Percentiles rank a stretch among this genome's conserved stretches.
phyloP scores from a whole-genome alignment of 108 stramenopile genomes.

The Cyclotella cryptica region DNA sequence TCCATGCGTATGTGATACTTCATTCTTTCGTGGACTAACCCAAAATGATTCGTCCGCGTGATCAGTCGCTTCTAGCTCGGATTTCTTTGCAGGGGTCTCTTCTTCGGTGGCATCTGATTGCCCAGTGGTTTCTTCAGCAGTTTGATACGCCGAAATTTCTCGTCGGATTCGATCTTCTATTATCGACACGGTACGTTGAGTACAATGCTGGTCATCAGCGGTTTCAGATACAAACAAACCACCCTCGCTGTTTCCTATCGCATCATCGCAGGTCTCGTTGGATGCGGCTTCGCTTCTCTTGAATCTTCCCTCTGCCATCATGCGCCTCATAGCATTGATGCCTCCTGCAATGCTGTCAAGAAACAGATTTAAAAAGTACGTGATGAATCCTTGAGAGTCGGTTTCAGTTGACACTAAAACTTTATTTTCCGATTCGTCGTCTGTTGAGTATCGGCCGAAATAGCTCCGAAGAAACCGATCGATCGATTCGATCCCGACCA shows the following conservation, averaged over 20 bases:
- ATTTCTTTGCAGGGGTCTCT: neutral
- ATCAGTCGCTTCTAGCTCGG: neutral
- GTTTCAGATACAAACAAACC: slow-evolving; percentile 3
- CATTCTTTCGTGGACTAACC: slow-evolving; percentile 11
- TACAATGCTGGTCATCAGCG: neutral
- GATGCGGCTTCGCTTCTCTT: neutral
- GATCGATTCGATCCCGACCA: neutral
- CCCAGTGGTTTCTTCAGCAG: neutral
- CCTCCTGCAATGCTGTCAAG: neutral
- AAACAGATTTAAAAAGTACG: neutral
- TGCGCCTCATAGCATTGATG: neutral
- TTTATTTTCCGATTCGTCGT: neutral
- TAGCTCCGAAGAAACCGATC: neutral
- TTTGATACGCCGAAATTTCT: slow-evolving; percentile 14
- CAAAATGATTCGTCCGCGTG: slow-evolving; percentile 32
- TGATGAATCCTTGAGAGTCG: neutral
- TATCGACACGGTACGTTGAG: slow-evolving; percentile 19
- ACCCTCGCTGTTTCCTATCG: neutral
- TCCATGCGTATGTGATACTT: slow-evolving; percentile 5
- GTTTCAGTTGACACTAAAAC: neutral
- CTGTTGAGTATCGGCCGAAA: neutral
- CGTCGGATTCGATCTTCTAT: slow-evolving; percentile 35
- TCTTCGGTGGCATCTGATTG: neutral
- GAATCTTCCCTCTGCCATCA: too few species aligned
- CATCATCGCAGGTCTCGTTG: neutral